phyloP scores from a whole-genome alignment of 352 stramenopile genomes.

The Globisporangium carolinianum region DNA sequence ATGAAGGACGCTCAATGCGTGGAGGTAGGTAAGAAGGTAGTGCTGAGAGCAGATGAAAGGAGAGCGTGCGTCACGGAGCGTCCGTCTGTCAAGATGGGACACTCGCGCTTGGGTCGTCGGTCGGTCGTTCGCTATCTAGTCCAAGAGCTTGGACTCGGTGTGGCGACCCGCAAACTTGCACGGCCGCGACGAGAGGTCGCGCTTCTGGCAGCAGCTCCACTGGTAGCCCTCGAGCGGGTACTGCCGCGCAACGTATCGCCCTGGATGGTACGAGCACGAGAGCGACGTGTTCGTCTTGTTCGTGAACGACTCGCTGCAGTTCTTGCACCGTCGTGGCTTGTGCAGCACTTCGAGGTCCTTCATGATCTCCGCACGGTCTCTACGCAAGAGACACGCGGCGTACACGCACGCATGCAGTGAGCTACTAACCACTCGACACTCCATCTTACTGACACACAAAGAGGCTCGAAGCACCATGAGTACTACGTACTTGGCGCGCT shows the following conservation, averaged over 20 bases:
- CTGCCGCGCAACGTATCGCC: constrained; percentile 64
- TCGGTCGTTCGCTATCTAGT: constrained; percentile 13
- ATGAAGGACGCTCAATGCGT: no score
- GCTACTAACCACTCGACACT: not conserved
- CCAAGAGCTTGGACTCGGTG: constrained; percentile 56
- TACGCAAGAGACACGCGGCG: constrained; percentile 2
- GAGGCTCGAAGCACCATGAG: no score
- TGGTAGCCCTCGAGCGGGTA: constrained; percentile 79
- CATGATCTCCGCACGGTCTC: constrained; percentile 58
- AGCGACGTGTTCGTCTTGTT: constrained; percentile 79
- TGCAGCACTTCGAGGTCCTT: constrained; percentile 67
- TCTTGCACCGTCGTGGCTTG: constrained; percentile 69
- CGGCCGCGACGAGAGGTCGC: constrained; percentile 61
- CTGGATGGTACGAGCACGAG: constrained; percentile 72
- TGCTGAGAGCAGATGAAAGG: not conserved
- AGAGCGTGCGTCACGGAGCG: not conserved
- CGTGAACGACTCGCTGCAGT: constrained; percentile 80
- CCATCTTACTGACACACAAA: not conserved
- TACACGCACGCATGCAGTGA: no score
- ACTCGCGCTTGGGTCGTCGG: not conserved
- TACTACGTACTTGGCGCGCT: constrained; percentile 34
- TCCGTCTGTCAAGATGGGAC: no score
- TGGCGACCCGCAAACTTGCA: constrained; percentile 80
- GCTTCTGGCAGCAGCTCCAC: constrained; percentile 81
- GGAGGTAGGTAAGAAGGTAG: no score